These are phyloP conservation scores for Fusarium multiceps DNA, from an alignment of 2,329 filamentous ascomycete species.

Conservation along the genomic window DNA sequence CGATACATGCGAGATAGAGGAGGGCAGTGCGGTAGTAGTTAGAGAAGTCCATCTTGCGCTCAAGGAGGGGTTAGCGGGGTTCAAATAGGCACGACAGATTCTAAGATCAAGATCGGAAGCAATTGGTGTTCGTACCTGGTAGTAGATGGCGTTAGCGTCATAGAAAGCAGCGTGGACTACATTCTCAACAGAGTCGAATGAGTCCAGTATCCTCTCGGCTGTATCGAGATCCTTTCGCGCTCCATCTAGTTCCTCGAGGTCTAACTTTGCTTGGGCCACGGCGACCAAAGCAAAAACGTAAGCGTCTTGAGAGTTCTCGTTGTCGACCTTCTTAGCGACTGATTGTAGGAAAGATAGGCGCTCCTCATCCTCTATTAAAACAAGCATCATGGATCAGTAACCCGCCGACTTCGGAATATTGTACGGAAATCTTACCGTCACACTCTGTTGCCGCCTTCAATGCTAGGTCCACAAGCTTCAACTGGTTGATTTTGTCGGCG, in stretches of 20 bases:
- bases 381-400: slow-evolving; percentile 23
- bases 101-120: neutral
- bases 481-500: slow-evolving; percentile 97
- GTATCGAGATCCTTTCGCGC: slow-evolving; percentile 87
- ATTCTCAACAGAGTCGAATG: slow-evolving; percentile 94
- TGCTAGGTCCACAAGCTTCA: slow-evolving; percentile 93
- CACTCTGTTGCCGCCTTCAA: slow-evolving; percentile 89
- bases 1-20: slow-evolving; percentile 95
- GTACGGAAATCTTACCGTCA: slow-evolving; percentile 66
- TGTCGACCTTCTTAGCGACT: slow-evolving; percentile 88
- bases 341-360: slow-evolving; percentile 85
- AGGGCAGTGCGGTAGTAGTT: slow-evolving; percentile 98
- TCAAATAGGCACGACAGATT: neutral
- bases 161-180: slow-evolving; percentile 97
- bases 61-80: slow-evolving; percentile 51
- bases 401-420: slow-evolving; percentile 18
- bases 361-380: slow-evolving; percentile 79
- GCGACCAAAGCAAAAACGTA: slow-evolving; percentile 94
- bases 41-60: slow-evolving; percentile 87
- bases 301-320: slow-evolving; percentile 92
- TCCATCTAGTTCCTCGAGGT: slow-evolving; percentile 81
- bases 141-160: slow-evolving; percentile 93
- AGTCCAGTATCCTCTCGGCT: slow-evolving; percentile 88
- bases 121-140: slow-evolving; percentile 67
- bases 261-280: slow-evolving; percentile 87